Conservation (phyloP, 805 yeast genomes). For the Yarrowia hollandica region DNA sequence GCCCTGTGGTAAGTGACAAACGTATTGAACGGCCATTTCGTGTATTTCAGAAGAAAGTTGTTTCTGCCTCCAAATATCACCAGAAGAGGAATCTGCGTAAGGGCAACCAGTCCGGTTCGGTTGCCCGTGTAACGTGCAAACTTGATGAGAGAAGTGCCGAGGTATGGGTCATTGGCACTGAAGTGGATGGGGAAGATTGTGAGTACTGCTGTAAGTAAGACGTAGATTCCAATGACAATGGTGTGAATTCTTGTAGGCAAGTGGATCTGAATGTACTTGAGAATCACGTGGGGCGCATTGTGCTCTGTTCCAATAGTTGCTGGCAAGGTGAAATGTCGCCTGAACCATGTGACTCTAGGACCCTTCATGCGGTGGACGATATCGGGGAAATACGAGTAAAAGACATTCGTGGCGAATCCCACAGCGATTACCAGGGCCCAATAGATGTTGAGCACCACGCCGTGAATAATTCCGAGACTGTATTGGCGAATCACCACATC, state of each 20-base stretch:
- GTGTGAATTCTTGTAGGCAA: slow-evolving; percentile 14
- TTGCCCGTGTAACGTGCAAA: slow-evolving; percentile 18
- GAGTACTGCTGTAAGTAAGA: background rate
- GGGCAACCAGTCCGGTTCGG: slow-evolving; percentile 25
- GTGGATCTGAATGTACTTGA: slow-evolving; percentile 22
- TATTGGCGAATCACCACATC: slow-evolving; percentile 14
- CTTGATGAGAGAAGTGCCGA: slow-evolving; percentile 15
- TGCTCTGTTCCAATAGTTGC: slow-evolving; percentile 7
- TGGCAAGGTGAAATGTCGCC: slow-evolving; percentile 14
- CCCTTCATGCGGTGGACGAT: slow-evolving; percentile 8
- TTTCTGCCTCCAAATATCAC: slow-evolving; percentile 8
- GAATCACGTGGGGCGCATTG: slow-evolving; percentile 9
- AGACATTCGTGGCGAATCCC: slow-evolving; percentile 7
- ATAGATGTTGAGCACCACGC: slow-evolving; percentile 19
- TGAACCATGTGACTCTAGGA: slow-evolving; percentile 6
- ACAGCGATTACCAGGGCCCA: slow-evolving; percentile 13
- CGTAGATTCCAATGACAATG: slow-evolving; percentile 11
- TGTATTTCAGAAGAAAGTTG: slow-evolving; percentile 8
- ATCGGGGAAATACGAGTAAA: slow-evolving; percentile 17
- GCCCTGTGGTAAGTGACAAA: slow-evolving; percentile 20
- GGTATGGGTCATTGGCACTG: slow-evolving; percentile 5
- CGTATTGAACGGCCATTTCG: slow-evolving; percentile 21
- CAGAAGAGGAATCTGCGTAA: slow-evolving; percentile 11
- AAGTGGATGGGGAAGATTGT: slow-evolving; percentile 23
- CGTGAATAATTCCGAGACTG: slow-evolving; percentile 23